These are phyloP conservation scores for Zasmidium cellare DNA, from an alignment of 2,329 filamentous ascomycete species.

Conservation along the genomic window DNA sequence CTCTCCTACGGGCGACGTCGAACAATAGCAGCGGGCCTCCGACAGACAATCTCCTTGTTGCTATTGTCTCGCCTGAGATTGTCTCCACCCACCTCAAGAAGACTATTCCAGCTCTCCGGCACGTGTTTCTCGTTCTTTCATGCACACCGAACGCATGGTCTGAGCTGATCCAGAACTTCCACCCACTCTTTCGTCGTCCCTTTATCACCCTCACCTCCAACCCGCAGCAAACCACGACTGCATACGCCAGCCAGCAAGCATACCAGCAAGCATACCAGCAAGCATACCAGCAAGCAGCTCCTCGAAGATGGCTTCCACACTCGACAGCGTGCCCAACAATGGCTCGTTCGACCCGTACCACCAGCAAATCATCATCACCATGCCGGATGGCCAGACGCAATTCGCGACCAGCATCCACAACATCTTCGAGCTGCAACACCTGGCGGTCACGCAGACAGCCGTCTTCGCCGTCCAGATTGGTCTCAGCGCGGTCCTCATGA, in stretches of 20 bases:
- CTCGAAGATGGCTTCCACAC: conserved; percentile 5
- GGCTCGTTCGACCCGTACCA: conserved; percentile 51
- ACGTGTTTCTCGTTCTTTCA: conserved; percentile 19
- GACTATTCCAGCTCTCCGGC: conserved; percentile 13
- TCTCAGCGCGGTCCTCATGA: conserved; percentile 63
- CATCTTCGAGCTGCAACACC: conserved; percentile 49
- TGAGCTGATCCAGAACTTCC: conserved; percentile 15
- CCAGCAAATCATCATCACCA: conserved; percentile 52
- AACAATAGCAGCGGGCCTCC: conserved; percentile 12
- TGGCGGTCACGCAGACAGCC: conserved; percentile 52
- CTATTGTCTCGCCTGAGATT: conserved; percentile 8
- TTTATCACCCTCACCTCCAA: conserved; percentile 8
- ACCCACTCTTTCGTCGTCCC: conserved; percentile 11
- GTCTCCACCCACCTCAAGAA: conserved; percentile 23
- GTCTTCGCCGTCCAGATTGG: conserved; percentile 72
- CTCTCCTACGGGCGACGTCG: not conserved
- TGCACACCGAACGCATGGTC: conserved; percentile 11
- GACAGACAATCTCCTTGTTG: not conserved
- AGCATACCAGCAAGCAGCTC: conserved; percentile 6
- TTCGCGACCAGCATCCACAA: conserved; percentile 43
- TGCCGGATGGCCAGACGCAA: conserved; percentile 43
- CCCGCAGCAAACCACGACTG: conserved; percentile 14
- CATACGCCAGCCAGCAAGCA: not conserved
- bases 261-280: conserved; percentile 1
- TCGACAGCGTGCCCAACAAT: conserved; percentile 12